Percentiles rank a stretch among this genome's conserved stretches.
phyloP scores from a whole-genome alignment of 2,329 filamentous ascomycete genomes.

The Aaosphaeria arxii region DNA sequence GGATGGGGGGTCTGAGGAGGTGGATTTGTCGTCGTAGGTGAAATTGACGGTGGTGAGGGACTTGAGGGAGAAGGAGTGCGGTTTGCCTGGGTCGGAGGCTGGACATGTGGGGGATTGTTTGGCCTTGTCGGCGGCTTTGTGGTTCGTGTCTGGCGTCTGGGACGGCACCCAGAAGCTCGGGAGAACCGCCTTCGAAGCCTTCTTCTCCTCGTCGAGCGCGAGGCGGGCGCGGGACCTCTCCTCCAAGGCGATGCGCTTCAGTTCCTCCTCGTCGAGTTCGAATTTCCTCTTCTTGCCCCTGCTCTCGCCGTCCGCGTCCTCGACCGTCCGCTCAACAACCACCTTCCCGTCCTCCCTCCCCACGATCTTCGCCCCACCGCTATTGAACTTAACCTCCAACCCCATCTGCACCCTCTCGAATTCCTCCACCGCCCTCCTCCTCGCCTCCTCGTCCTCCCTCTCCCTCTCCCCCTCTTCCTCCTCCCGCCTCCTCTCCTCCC shows the following conservation, averaged over 20 bases:
- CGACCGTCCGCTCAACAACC: constrained; percentile 40
- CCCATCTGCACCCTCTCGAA: constrained; percentile 83
- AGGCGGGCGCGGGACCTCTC: constrained; percentile 69
- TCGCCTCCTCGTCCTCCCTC: constrained; percentile 66
- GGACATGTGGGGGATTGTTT: constrained; percentile 76
- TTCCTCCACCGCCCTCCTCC: constrained; percentile 68
- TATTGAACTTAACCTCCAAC: constrained; percentile 39
- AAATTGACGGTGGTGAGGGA: constrained; percentile 74
- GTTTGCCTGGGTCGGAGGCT: constrained; percentile 62
- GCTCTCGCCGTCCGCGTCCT: constrained; percentile 19
- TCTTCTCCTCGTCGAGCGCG: constrained; percentile 69
- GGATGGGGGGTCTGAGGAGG: too few relatives aligned
- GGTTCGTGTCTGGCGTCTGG: constrained; percentile 62
- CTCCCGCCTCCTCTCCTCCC: constrained; percentile 58
- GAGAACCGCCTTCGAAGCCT: constrained; percentile 61
- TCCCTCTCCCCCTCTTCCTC: constrained; percentile 61
- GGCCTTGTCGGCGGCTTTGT: constrained; percentile 42
- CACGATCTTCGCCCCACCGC: constrained; percentile 38
- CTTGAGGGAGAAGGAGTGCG: constrained; percentile 76
- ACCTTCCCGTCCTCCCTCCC: constrained; percentile 45
- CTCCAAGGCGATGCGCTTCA: constrained; percentile 65
- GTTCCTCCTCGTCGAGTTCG: constrained; percentile 73
- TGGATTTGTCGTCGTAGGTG: constrained; percentile 50
- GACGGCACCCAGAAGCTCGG: constrained; percentile 94
- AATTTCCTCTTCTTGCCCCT: constrained; percentile 70